These are phyloP conservation scores for Candida albicans DNA, from an alignment of 1,139 yeast genomes.

Conservation along the genomic window DNA sequence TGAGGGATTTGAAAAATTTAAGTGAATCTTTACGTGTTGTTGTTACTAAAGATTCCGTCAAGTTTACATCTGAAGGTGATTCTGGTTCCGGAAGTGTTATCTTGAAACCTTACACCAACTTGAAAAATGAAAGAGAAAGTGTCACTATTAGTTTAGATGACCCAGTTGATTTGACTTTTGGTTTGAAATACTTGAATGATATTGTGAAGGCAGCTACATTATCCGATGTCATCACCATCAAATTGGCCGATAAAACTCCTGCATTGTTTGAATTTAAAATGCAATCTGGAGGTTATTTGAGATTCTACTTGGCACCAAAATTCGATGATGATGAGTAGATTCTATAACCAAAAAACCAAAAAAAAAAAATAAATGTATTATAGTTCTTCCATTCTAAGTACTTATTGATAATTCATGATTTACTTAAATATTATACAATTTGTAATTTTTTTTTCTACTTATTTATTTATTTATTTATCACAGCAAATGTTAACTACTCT, in stretches of 20 bases:
- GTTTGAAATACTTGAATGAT: constrained; percentile 85
- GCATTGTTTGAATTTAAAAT: constrained; percentile 91
- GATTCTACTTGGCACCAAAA: constrained; percentile 97
- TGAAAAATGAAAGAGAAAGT: constrained; percentile 76
- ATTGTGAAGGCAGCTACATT: constrained; percentile 89
- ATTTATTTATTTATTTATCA: not conserved
- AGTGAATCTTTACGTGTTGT: constrained; percentile 84
- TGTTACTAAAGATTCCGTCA: constrained; percentile 90
- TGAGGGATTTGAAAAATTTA: constrained; percentile 82
- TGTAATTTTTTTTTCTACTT: not conserved
- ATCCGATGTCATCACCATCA: constrained; percentile 73
- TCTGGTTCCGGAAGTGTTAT: constrained; percentile 87
- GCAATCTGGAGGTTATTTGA: constrained; percentile 84
- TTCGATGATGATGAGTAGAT: constrained; percentile 80
- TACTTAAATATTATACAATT: not conserved
- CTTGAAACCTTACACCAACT: constrained; percentile 78
- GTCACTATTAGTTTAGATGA: constrained; percentile 77
- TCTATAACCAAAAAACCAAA: not conserved
- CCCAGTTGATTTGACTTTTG: constrained; percentile 88
- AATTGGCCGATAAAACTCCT: constrained; percentile 89
- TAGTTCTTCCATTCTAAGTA: not conserved
- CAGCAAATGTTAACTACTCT: constrained; percentile 22
- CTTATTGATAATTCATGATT: not conserved
- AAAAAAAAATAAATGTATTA: not conserved
- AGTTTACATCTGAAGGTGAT: constrained; percentile 90